A percentile compares a stretch with the other conserved stretches of the same genome.
phyloP scores from a whole-genome alignment of 2,329 filamentous ascomycete species.

The Xylariaceae sp. region DNA sequence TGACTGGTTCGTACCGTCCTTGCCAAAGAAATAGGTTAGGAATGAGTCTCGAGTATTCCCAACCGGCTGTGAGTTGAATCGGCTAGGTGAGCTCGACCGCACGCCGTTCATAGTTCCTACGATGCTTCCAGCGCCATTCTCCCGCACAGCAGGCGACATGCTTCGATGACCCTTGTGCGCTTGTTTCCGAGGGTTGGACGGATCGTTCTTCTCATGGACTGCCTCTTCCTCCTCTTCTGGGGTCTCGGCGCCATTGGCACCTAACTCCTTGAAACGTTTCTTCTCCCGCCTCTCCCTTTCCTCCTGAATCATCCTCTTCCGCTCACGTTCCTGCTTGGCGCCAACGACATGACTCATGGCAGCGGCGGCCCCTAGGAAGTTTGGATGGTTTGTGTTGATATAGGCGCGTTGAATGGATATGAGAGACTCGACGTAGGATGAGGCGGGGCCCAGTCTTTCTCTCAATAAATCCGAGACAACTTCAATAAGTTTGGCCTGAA shows the following conservation, averaged over 20 bases:
- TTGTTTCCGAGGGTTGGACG: slow-evolving; percentile 66
- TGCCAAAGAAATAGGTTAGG: slow-evolving; percentile 98
- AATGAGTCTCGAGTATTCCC: slow-evolving; percentile 85
- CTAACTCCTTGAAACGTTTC: slow-evolving; percentile 82
- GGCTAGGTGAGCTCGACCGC: slow-evolving; percentile 67
- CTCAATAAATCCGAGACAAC: slow-evolving; percentile 95
- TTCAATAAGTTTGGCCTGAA: slow-evolving; percentile 97
- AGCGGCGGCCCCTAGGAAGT: slow-evolving; percentile 94
- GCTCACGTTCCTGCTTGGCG: slow-evolving; percentile 93
- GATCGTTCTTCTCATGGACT: slow-evolving; percentile 60
- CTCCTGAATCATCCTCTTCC: slow-evolving; percentile 78
- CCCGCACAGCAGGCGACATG: slow-evolving; percentile 80
- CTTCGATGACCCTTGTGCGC: slow-evolving; percentile 70
- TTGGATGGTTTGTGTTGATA: slow-evolving; percentile 99
- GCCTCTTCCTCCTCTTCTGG: slow-evolving; percentile 71
- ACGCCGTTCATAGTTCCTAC: slow-evolving; percentile 71
- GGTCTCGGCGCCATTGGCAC: slow-evolving; percentile 75
- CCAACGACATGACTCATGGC: slow-evolving; percentile 97
- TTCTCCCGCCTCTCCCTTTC: slow-evolving; percentile 87
- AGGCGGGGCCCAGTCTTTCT: slow-evolving; percentile 88
- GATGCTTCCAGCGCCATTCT: slow-evolving; percentile 68
- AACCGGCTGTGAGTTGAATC: slow-evolving; percentile 64
- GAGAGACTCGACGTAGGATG: slow-evolving; percentile 90
- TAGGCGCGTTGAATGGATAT: slow-evolving; percentile 98
- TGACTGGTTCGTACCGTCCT: slow-evolving; percentile 72